phyloP scores from a whole-genome alignment of 371 early-diverging fungal species.

The Circinella minor region DNA sequence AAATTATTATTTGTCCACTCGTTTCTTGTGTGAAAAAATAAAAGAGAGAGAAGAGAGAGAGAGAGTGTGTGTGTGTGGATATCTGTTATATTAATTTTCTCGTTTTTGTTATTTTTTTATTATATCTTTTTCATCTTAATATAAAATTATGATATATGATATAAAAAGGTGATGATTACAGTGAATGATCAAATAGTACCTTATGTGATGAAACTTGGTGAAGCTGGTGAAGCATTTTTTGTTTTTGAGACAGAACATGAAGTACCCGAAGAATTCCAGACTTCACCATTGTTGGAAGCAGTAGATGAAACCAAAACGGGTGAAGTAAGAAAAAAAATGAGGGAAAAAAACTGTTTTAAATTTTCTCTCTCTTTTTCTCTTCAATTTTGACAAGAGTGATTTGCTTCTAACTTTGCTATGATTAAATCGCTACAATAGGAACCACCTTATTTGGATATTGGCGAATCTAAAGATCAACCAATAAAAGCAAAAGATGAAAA shows the following conservation, averaged over 20 bases:
- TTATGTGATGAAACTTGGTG: slow-evolving; percentile 96
- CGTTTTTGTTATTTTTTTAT: neutral
- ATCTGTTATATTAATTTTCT: too few relatives aligned
- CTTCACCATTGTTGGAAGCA: slow-evolving; percentile 86
- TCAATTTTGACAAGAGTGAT: too few relatives aligned
- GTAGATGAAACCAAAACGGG: slow-evolving; percentile 32
- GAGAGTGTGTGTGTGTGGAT: too few relatives aligned
- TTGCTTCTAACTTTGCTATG: too few relatives aligned
- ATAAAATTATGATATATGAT: too few relatives aligned
- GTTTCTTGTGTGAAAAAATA: too few relatives aligned
- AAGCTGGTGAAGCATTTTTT: slow-evolving; percentile 98
- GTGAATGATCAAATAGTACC: slow-evolving; percentile 87
- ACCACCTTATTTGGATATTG: slow-evolving; percentile 52
- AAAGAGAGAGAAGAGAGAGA: too few relatives aligned
- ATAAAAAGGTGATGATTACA: slow-evolving; percentile 81
- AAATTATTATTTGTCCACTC: too few relatives aligned
- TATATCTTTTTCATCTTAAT: neutral
- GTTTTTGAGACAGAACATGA: slow-evolving; percentile 88
- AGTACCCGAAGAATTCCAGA: slow-evolving; percentile 89
- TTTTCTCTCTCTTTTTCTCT: neutral
- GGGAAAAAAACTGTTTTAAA: neutral
- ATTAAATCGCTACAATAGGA: slow-evolving; percentile 25
- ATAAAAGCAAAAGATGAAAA: neutral
- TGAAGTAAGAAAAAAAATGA: slow-evolving; percentile 24
- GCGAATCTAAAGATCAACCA: slow-evolving; percentile 28